Conservation (phyloP, 2,329 filamentous ascomycete genomes). For the Trichophyton schoenleinii region DNA sequence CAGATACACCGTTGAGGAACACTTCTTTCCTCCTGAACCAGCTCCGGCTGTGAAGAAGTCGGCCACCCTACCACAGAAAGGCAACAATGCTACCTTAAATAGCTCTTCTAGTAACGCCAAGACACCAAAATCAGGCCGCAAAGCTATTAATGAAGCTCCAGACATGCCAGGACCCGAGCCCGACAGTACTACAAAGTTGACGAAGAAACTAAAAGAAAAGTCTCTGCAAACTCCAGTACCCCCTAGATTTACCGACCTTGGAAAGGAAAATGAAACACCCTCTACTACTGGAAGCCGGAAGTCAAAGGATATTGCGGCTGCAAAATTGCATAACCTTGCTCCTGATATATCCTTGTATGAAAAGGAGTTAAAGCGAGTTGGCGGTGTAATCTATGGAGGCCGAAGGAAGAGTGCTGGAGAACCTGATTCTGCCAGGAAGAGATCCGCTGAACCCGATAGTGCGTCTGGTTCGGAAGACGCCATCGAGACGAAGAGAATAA, state of each 20-base stretch:
- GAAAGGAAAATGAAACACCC: slow-evolving; percentile 77
- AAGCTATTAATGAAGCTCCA: slow-evolving; percentile 7
- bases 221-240: slow-evolving; percentile 42
- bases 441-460: slow-evolving; percentile 36
- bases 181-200: slow-evolving; percentile 15
- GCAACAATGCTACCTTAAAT: slow-evolving; percentile 19
- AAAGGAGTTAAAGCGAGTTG: slow-evolving; percentile 77
- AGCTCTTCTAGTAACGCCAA: slow-evolving; percentile 6
- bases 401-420: slow-evolving; percentile 31
- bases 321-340: slow-evolving; percentile 61
- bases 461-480: slow-evolving; percentile 36
- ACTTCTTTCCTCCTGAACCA: slow-evolving; percentile 42
- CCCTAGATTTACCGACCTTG: slow-evolving; percentile 41
- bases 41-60: slow-evolving; percentile 10
- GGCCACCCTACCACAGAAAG: slow-evolving; percentile 25
- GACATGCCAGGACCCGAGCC: slow-evolving; percentile 5
- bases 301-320: slow-evolving; percentile 75
- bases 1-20: slow-evolving; percentile 56
- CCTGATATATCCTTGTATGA: slow-evolving; percentile 82
- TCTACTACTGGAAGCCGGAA: slow-evolving; percentile 65
- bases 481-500: slow-evolving; percentile 49
- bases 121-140: slow-evolving; percentile 10
- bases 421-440: slow-evolving; percentile 26
- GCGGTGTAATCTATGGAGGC: slow-evolving; percentile 51
- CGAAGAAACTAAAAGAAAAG: slow-evolving; percentile 19